phyloP scores from a whole-genome alignment of 73 alveolate genomes.

The Diophrys appendiculata region DNA sequence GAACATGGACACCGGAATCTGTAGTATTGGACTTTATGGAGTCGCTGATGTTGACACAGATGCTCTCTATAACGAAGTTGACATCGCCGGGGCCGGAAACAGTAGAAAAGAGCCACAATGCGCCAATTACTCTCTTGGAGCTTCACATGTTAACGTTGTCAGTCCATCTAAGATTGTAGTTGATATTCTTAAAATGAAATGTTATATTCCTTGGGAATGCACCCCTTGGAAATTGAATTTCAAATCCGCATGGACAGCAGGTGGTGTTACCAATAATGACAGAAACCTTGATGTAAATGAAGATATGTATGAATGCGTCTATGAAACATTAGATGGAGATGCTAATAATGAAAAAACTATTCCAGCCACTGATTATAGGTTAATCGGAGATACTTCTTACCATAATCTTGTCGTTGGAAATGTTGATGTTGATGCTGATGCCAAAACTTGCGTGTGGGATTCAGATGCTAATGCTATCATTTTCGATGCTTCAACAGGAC shows the following conservation, averaged over 20 bases:
- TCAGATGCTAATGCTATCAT: neutral
- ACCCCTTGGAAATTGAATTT: neutral
- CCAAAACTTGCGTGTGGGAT: neutral
- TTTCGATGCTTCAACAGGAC: neutral
- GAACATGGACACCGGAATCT: too few relatives aligned
- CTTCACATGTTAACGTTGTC: neutral
- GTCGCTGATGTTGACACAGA: too few relatives aligned
- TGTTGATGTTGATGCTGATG: neutral
- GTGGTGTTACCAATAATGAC: neutral
- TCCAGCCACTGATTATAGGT: neutral
- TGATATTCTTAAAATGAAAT: neutral
- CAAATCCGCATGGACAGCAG: neutral
- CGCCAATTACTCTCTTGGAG: neutral
- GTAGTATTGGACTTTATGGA: too few relatives aligned
- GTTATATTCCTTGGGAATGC: conserved; percentile 1
- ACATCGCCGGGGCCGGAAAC: too few relatives aligned
- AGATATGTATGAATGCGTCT: neutral
- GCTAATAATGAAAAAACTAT: neutral
- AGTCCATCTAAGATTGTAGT: neutral
- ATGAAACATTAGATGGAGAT: neutral
- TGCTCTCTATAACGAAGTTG: too few relatives aligned
- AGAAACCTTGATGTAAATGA: neutral
- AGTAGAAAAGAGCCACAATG: too few relatives aligned
- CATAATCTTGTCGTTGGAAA: neutral
- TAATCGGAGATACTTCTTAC: neutral